A percentile compares a stretch with the other conserved stretches of the same genome.
phyloP scores from a whole-genome alignment of 257 asterid genomes.

The Prunella vulgaris region DNA sequence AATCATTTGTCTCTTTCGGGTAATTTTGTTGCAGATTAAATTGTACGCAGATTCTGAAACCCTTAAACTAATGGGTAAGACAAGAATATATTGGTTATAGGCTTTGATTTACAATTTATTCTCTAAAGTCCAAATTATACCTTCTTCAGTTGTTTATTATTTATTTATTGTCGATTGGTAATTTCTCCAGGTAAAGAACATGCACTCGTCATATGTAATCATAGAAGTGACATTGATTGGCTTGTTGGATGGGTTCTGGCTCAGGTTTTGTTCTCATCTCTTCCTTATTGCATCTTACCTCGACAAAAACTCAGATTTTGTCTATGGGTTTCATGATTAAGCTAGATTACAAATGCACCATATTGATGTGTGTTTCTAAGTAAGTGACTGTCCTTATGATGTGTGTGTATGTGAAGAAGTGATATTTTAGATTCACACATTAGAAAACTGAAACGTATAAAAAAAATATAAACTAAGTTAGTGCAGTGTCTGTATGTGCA shows the following conservation, averaged over 20 bases:
- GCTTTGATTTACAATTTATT: slow-evolving; percentile 10
- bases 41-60: slow-evolving; percentile 64
- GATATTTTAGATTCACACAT: too few species aligned
- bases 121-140: neutral
- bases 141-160: slow-evolving; percentile 19
- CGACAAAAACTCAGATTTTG: neutral
- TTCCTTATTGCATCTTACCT: neutral
- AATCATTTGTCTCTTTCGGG: slow-evolving; percentile 17
- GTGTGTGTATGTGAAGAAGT: too few species aligned
- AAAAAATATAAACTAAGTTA: too few species aligned
- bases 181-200: slow-evolving; percentile 75
- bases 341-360: too few species aligned
- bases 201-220: slow-evolving; percentile 75
- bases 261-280: slow-evolving; percentile 50
- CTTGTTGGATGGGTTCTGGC: slow-evolving; percentile 98
- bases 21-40: slow-evolving; percentile 55
- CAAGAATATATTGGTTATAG: neutral
- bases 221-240: slow-evolving; percentile 97
- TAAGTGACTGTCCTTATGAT: too few species aligned
- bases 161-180: slow-evolving; percentile 5
- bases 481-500: too few species aligned
- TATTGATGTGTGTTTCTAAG: too few species aligned
- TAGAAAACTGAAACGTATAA: too few species aligned
- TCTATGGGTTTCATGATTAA: neutral
- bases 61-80: slow-evolving; percentile 66